Conservation (phyloP, 257 asterid species). For the Ocimum tenuiflorum region DNA sequence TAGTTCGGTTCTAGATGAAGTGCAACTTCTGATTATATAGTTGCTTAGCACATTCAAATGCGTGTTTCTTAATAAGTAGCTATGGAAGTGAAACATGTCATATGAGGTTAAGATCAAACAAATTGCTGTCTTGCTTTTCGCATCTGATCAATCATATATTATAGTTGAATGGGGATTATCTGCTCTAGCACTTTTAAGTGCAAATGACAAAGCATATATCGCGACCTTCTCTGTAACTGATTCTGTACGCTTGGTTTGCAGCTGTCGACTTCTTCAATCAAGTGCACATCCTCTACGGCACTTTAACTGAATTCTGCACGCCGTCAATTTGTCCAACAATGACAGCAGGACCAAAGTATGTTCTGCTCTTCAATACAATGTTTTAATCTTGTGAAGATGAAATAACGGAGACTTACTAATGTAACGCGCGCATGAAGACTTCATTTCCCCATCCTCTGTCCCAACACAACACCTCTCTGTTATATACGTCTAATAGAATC, state of each 20-base stretch:
- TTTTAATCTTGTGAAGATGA: not conserved
- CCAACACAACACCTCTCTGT: not conserved
- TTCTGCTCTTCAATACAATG: not conserved
- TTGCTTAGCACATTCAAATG: no score
- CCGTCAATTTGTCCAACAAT: conserved; percentile 42
- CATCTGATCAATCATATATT: no score
- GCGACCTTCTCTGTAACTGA: conserved; percentile 4
- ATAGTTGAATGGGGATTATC: no score
- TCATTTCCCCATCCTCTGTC: not conserved
- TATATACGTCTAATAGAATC: no score
- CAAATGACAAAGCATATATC: not conserved
- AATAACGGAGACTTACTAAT: not conserved
- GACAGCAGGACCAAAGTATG: conserved; percentile 55
- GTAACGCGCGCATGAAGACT: not conserved
- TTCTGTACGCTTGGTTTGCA: conserved; percentile 23
- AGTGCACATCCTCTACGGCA: conserved; percentile 38
- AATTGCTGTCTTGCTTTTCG: no score
- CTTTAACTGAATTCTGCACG: conserved; percentile 57
- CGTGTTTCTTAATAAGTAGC: no score
- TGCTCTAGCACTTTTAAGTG: no score
- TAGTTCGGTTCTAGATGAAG: no score
- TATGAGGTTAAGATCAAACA: no score
- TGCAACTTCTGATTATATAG: no score
- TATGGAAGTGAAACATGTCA: no score
- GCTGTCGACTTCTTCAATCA: conserved; percentile 56